Percentiles rank a stretch among this genome's conserved stretches.
phyloP scores from a whole-genome alignment of 805 yeast species.

The Ogataea angusta region DNA sequence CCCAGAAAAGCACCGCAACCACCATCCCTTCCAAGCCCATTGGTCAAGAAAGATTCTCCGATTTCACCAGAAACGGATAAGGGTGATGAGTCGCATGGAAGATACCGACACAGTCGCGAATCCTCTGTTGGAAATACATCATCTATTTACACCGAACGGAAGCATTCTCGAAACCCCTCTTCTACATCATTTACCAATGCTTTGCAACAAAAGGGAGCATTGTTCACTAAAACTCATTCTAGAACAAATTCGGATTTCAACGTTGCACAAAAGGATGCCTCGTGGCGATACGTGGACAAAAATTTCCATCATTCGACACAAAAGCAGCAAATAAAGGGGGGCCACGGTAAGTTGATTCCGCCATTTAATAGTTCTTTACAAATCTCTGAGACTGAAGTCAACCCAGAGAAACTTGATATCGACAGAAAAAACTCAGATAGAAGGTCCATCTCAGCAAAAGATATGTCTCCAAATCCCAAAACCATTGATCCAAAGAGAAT shows the following conservation, averaged over 20 bases:
- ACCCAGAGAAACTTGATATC: background rate
- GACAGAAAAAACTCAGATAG: slow-evolving; percentile 33
- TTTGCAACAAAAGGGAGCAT: slow-evolving; percentile 8
- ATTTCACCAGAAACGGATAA: slow-evolving; percentile 18
- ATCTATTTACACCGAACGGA: slow-evolving; percentile 43
- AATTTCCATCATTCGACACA: too few species aligned
- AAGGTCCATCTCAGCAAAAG: slow-evolving; percentile 52
- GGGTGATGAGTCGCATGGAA: slow-evolving; percentile 1
- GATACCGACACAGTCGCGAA: slow-evolving; percentile 24
- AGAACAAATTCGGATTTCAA: slow-evolving; percentile 45
- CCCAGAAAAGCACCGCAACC: slow-evolving; percentile 77
- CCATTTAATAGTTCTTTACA: background rate
- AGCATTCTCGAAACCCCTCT: slow-evolving; percentile 35
- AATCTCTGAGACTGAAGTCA: background rate
- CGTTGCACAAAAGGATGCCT: slow-evolving; percentile 23
- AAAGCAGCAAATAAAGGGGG: too few species aligned
- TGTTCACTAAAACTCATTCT: slow-evolving; percentile 35
- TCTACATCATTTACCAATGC: slow-evolving; percentile 28
- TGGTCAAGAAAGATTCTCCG: slow-evolving; percentile 20
- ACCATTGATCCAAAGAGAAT: slow-evolving; percentile 37
- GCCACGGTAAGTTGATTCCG: too few species aligned
- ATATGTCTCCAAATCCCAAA: slow-evolving; percentile 25
- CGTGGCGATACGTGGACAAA: background rate
- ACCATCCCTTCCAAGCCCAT: slow-evolving; percentile 38
- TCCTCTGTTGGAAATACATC: slow-evolving; percentile 31